A percentile compares a stretch with the other conserved stretches of the same genome.
Conservation (phyloP, 2,329 filamentous ascomycete genomes). For the Arthroderma sp. region DNA sequence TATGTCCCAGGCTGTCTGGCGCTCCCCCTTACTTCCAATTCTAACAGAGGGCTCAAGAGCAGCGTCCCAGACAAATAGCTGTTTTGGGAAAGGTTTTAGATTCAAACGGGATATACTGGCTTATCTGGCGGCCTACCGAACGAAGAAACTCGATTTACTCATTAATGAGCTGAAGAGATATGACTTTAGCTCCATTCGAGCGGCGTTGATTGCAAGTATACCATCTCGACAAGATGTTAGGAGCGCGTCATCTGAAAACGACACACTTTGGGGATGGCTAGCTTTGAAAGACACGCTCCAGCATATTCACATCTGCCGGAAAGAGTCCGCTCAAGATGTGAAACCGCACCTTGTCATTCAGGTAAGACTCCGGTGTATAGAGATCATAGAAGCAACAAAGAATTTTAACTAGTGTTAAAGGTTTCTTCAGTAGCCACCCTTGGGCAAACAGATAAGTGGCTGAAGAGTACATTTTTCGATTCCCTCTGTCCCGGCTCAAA, state of each 20-base stretch:
- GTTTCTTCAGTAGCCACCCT: conserved; percentile 75
- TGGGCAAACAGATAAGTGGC: conserved; percentile 57
- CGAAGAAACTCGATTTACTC: conserved; percentile 40
- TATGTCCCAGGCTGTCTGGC: conserved; percentile 76
- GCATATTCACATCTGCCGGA: conserved; percentile 34
- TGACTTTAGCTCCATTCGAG: conserved; percentile 58
- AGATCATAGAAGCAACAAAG: neutral
- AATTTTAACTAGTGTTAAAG: conserved; percentile 27
- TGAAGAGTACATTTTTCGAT: conserved; percentile 50
- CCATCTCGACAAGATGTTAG: conserved; percentile 51
- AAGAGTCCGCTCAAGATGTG: conserved; percentile 15
- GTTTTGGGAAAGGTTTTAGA: conserved; percentile 47
- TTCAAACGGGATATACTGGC: conserved; percentile 66
- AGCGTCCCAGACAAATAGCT: conserved; percentile 1
- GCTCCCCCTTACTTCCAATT: conserved; percentile 55
- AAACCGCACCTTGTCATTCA: conserved; percentile 26
- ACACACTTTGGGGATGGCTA: conserved; percentile 64
- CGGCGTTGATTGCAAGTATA: conserved; percentile 63
- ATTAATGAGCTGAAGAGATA: conserved; percentile 45
- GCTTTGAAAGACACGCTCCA: conserved; percentile 49
- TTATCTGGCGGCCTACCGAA: conserved; percentile 60
- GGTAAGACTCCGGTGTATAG: conserved; percentile 14
- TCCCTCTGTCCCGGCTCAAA: conserved; percentile 20
- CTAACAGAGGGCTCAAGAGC: conserved; percentile 8
- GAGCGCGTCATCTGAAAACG: conserved; percentile 27